phyloP scores from a whole-genome alignment of 345 rosid species.

The Luvunga scandens region DNA sequence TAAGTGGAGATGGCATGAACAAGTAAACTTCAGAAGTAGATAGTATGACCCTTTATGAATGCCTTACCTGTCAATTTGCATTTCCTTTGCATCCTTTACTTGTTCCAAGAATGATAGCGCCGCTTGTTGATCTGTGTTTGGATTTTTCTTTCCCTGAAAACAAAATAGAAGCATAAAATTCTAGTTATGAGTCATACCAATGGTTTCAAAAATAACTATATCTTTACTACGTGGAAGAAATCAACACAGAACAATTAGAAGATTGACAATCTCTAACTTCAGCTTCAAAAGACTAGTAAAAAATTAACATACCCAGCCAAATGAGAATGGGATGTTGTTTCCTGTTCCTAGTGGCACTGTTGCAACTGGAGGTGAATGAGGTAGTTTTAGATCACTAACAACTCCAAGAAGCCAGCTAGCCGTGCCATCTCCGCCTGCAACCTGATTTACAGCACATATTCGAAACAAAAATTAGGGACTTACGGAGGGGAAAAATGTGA shows the following conservation, averaged over 20 bases:
- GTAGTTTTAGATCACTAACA: conserved; percentile 67
- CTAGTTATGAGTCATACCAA: background rate
- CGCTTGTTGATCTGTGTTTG: conserved; percentile 50
- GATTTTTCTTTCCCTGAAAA: conserved; percentile 73
- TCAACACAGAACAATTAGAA: conserved; percentile 4
- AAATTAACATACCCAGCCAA: conserved; percentile 61
- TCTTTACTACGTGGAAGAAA: background rate
- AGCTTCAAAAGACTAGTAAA: conserved; percentile 1
- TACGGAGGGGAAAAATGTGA: background rate
- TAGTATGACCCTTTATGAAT: background rate
- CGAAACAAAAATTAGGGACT: conserved; percentile 4
- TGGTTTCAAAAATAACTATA: conserved; percentile 1
- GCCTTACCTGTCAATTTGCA: conserved; percentile 64
- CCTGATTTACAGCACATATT: conserved; percentile 32
- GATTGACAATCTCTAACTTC: background rate
- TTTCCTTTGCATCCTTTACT: conserved; percentile 60
- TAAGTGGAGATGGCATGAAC: background rate
- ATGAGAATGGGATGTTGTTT: conserved; percentile 70
- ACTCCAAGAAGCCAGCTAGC: conserved; percentile 81
- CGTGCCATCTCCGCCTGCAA: conserved; percentile 83
- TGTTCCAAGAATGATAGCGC: conserved; percentile 49
- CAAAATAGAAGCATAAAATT: conserved; percentile 7
- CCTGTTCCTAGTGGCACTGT: conserved; percentile 79
- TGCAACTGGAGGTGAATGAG: conserved; percentile 62
- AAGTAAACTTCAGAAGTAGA: background rate